These are phyloP conservation scores for Candida bentonensis DNA, from an alignment of 805 yeast genomes.

Conservation along the genomic window DNA sequence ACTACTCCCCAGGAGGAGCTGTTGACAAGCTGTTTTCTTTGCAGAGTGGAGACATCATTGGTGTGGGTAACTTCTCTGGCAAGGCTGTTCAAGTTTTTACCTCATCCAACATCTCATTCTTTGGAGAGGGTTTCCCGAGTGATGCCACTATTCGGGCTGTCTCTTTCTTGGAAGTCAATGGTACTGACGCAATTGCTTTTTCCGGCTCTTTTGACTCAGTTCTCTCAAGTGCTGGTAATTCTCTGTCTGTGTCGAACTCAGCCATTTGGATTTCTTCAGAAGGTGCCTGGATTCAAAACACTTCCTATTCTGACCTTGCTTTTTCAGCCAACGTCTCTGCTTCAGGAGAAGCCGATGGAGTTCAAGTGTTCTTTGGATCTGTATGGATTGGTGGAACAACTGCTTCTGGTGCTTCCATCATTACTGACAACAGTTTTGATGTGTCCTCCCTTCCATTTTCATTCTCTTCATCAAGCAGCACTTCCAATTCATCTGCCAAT, in stretches of 20 bases:
- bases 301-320: constrained; percentile 3
- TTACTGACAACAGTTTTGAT: constrained; percentile 6
- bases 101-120: not conserved
- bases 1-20: constrained; percentile 1
- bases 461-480: constrained; percentile 5
- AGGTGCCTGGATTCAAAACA: constrained; percentile 10
- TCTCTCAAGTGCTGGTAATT: not conserved
- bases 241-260: constrained; percentile 6
- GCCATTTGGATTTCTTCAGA: constrained; percentile 13
- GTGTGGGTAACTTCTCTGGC: constrained; percentile 34
- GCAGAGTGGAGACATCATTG: constrained; percentile 23
- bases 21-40: constrained; percentile 3
- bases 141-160: constrained; percentile 10
- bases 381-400: constrained; percentile 10
- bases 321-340: not conserved
- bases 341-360: constrained; percentile 7
- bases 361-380: constrained; percentile 18
- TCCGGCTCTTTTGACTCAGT: constrained; percentile 13
- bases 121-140: not conserved
- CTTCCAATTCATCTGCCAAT: constrained; percentile 7
- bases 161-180: constrained; percentile 13
- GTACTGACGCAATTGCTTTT: constrained; percentile 15
- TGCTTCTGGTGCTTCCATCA: constrained; percentile 18
- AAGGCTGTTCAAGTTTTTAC: constrained; percentile 16
- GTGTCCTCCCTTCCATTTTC: constrained; percentile 10